Conservation (phyloP, 1,139 yeast genomes). For the Yamadazyma dushanensis region DNA sequence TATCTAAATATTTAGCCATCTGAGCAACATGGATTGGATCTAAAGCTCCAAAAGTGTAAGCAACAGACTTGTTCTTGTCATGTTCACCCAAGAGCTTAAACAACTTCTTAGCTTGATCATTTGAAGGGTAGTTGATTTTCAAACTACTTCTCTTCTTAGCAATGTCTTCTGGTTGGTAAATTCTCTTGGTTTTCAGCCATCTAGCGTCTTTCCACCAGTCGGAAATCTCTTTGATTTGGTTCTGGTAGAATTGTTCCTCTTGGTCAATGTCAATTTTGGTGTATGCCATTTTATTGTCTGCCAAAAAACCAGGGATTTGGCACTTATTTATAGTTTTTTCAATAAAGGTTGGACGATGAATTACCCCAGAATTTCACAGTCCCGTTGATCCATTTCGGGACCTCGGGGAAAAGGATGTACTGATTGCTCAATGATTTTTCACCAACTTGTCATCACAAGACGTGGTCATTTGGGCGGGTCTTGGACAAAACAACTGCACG, state of each 20-base stretch:
- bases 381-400: constrained; percentile 4
- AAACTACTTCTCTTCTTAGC: constrained; percentile 86
- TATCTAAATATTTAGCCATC: constrained; percentile 93
- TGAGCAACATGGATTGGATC: constrained; percentile 96
- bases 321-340: too few species aligned
- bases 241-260: constrained; percentile 66
- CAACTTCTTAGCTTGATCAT: constrained; percentile 79
- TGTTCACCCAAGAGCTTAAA: constrained; percentile 70
- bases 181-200: constrained; percentile 86
- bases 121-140: constrained; percentile 70
- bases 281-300: constrained; percentile 38
- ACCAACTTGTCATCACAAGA: too few species aligned
- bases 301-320: too few species aligned
- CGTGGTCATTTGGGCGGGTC: too few species aligned
- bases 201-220: constrained; percentile 94
- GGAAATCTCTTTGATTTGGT: constrained; percentile 70
- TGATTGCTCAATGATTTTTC: too few species aligned
- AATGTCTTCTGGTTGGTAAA: constrained; percentile 85
- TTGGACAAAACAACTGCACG: too few species aligned
- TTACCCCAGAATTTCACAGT: constrained; percentile 4
- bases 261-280: constrained; percentile 54
- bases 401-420: constrained; percentile 2
- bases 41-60: constrained; percentile 93
- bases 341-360: neutral
- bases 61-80: constrained; percentile 69